Conservation (phyloP, 78 protist species). For the Mastigamoeba balamuthi region DNA sequence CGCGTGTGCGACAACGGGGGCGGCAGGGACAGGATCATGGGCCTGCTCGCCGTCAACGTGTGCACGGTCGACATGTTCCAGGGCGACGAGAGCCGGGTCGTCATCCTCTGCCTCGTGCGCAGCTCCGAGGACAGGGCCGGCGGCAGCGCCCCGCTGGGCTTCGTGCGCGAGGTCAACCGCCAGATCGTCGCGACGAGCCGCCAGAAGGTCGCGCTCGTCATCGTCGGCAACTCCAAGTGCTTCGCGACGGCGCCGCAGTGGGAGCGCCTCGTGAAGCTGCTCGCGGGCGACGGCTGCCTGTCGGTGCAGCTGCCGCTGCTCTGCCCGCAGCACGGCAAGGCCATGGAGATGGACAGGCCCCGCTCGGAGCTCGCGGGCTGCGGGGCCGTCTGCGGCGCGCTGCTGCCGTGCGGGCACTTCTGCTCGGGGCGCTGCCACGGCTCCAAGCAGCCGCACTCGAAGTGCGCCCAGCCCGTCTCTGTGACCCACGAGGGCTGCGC, state of each 20-base stretch:
- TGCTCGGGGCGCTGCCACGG: not conserved
- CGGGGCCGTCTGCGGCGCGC: not conserved
- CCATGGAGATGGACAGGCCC: not conserved
- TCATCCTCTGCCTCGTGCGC: conserved; percentile 42
- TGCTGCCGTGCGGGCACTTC: not conserved
- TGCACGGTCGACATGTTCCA: conserved; percentile 30
- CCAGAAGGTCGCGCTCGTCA: conserved; percentile 20
- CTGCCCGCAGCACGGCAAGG: not conserved
- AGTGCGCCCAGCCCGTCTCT: not conserved
- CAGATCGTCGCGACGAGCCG: conserved; percentile 31
- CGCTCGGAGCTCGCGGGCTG: not conserved
- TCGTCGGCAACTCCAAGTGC: conserved; percentile 7
- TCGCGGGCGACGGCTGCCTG: not conserved
- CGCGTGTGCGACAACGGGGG: no score
- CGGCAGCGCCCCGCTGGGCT: conserved; percentile 23
- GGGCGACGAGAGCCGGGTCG: conserved; percentile 43
- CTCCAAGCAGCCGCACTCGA: not conserved
- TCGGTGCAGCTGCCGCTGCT: not conserved
- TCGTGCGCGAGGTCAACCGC: conserved; percentile 18
- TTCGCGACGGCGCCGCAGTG: not conserved
- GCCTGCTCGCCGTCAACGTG: not conserved
- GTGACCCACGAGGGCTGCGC: no score
- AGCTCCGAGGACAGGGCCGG: no score
- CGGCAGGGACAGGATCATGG: no score
- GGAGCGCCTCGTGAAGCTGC: not conserved